Percentiles rank a stretch among this genome's conserved stretches.
phyloP scores from a whole-genome alignment of 805 yeast genomes.

The Ogataea trehaloabstinens region DNA sequence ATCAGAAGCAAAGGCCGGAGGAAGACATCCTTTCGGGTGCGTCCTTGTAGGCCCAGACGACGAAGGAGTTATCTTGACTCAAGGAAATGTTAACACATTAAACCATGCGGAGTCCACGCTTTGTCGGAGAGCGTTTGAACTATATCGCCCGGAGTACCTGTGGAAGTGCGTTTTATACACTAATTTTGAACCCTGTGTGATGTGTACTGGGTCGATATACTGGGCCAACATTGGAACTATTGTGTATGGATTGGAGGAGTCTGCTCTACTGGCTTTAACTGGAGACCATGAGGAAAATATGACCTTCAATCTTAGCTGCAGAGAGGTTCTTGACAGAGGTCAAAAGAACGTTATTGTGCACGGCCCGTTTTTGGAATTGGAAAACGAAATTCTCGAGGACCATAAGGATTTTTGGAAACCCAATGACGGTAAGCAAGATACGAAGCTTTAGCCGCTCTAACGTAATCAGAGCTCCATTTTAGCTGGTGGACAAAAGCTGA shows the following conservation, averaged over 20 bases:
- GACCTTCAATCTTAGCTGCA: constrained; percentile 25
- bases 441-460: too few relatives aligned
- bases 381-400: constrained; percentile 21
- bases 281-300: constrained; percentile 26
- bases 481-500: too few relatives aligned
- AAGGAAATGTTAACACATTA: constrained; percentile 29
- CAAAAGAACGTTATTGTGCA: constrained; percentile 28
- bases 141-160: constrained; percentile 20
- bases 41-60: constrained; percentile 27
- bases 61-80: constrained; percentile 21
- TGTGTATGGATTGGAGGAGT: constrained; percentile 25
- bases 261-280: constrained; percentile 20
- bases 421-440: neutral
- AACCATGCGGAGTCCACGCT: constrained; percentile 31
- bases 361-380: constrained; percentile 26
- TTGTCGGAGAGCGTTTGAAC: constrained; percentile 21
- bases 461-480: too few relatives aligned
- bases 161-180: constrained; percentile 31
- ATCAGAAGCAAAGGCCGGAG: constrained; percentile 17
- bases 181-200: constrained; percentile 31
- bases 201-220: constrained; percentile 31
- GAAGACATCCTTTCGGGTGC: constrained; percentile 31
- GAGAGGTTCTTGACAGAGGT: constrained; percentile 21
- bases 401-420: constrained; percentile 26
- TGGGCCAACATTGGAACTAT: constrained; percentile 30